Evolutionary conservation across 2,329 filamentous ascomycete genomes (phyloP).

Genomic region (Paramyrothecium roridum): DNA sequence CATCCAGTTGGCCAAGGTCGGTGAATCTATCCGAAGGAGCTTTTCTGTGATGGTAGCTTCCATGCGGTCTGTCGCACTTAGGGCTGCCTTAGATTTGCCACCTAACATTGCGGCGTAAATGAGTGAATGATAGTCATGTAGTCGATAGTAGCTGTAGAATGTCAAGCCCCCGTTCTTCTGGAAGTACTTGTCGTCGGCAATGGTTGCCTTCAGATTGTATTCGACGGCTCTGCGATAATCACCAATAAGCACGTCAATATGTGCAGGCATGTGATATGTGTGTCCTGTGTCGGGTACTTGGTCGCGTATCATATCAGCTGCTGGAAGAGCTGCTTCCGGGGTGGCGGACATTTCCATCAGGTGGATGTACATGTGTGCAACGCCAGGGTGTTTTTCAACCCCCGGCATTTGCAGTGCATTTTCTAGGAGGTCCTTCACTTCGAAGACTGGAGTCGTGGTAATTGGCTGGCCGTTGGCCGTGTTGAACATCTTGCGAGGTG

Average conservation of each 20-base stretch:
- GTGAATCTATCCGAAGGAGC: constrained; percentile 48
- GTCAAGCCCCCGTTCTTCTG: constrained; percentile 51
- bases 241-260: constrained; percentile 17
- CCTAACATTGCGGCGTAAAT: constrained; percentile 74
- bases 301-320: constrained; percentile 15
- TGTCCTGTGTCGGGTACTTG: constrained; percentile 16
- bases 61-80: constrained; percentile 53
- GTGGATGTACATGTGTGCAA: constrained; percentile 18
- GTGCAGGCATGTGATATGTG: constrained; percentile 17
- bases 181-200: constrained; percentile 62
- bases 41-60: constrained; percentile 57
- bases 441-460: constrained; percentile 8
- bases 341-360: constrained; percentile 19
- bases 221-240: constrained; percentile 58
- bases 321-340: constrained; percentile 13
- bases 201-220: constrained; percentile 60
- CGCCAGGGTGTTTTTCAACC: constrained; percentile 12
- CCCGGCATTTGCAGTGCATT: constrained; percentile 5
- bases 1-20: constrained; percentile 70
- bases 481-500: constrained; percentile 12
- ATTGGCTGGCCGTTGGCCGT: constrained; percentile 8
- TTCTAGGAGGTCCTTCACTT: constrained; percentile 11
- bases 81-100: constrained; percentile 55
- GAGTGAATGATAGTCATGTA: constrained; percentile 67
- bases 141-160: constrained; percentile 70